phyloP scores from a whole-genome alignment of 2,329 filamentous ascomycete genomes.

The Byssothecium circinans region DNA sequence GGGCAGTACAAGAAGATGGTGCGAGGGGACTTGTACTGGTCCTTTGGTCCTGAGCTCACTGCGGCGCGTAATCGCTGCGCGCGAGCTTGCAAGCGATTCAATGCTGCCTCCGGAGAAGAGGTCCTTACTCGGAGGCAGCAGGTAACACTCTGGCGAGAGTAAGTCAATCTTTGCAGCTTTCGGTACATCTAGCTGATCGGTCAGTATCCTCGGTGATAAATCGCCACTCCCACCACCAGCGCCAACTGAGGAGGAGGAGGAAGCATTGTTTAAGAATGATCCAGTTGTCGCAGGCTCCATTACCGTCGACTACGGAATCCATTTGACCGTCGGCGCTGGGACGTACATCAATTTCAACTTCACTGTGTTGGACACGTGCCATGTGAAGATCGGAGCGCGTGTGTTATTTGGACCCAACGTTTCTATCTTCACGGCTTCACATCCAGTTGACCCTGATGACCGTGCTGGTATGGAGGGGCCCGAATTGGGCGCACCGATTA shows the following conservation, averaged over 20 bases:
- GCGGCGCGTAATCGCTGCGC: conserved; percentile 3
- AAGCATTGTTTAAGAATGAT: background rate
- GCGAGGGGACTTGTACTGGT: conserved; percentile 4
- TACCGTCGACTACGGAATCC: conserved; percentile 64
- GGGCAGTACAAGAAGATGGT: conserved; percentile 3
- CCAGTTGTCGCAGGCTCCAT: conserved; percentile 4
- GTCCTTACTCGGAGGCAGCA: conserved; percentile 4
- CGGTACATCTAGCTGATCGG: background rate
- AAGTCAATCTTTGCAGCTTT: background rate
- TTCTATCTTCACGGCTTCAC: conserved; percentile 55
- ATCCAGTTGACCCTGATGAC: conserved; percentile 54
- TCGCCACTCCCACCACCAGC: conserved; percentile 1
- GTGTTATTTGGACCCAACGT: conserved; percentile 58
- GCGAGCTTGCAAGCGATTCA: conserved; percentile 4
- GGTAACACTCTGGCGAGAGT: conserved; percentile 7
- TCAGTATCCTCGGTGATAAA: conserved; percentile 3
- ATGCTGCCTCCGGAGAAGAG: background rate
- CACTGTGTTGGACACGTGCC: conserved; percentile 55
- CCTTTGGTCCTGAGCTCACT: conserved; percentile 4
- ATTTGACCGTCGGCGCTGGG: conserved; percentile 63
- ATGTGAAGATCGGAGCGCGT: conserved; percentile 56
- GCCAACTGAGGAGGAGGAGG: conserved; percentile 2
- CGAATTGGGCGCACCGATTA: conserved; percentile 54
- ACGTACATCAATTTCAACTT: conserved; percentile 55
- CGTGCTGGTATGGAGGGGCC: conserved; percentile 47